phyloP scores from a whole-genome alignment of 345 rosid species.

The Eucalyptus victrix region DNA sequence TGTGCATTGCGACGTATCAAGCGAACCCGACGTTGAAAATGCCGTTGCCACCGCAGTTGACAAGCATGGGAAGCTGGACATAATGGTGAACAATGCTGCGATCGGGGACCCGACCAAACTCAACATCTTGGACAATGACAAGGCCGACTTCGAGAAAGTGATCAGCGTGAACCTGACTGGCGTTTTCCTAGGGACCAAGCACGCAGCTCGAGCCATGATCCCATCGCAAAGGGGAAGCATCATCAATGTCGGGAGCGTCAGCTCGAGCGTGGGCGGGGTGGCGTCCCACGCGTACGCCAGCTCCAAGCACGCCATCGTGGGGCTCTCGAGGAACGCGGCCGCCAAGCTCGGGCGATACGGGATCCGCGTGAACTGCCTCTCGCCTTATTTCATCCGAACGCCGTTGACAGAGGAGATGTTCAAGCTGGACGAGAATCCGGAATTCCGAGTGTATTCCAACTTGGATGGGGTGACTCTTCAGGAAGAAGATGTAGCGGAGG shows the following conservation, averaged over 20 bases:
- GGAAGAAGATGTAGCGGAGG: neutral
- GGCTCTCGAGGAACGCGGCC: neutral
- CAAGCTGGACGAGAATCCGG: neutral
- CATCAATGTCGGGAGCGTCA: neutral
- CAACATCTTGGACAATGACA: neutral
- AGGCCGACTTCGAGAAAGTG: neutral
- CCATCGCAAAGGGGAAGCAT: neutral
- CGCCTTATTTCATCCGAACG: neutral
- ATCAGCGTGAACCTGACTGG: neutral
- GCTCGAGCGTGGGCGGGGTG: neutral
- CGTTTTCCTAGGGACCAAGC: constrained; percentile 7
- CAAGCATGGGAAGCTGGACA: neutral
- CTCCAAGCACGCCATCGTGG: constrained; percentile 11
- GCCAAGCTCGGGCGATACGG: constrained; percentile 4
- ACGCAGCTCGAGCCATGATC: constrained; percentile 15
- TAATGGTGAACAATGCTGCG: neutral
- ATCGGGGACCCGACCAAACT: neutral
- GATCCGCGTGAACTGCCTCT: constrained; percentile 6
- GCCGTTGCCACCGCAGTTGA: neutral
- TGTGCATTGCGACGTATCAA: constrained; percentile 3
- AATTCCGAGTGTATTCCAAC: neutral
- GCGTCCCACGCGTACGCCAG: constrained; percentile 5
- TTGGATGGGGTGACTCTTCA: neutral
- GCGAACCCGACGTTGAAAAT: neutral
- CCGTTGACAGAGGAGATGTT: neutral